Base-by-base conservation (phyloP, 345 rosid species). In the Raphanus sativus region DNA sequence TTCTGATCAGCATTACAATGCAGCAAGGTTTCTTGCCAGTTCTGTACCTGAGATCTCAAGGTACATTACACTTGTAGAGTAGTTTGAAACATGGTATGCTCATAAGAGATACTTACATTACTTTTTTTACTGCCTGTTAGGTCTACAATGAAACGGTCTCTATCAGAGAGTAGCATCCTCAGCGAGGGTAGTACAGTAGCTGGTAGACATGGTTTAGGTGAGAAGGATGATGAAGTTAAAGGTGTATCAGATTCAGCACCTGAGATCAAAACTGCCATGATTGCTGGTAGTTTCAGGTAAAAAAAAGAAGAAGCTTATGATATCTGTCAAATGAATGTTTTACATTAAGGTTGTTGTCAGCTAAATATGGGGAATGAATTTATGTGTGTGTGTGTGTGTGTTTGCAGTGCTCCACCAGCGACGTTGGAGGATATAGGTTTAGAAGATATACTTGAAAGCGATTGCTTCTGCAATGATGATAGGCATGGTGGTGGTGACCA, bases 161-260 rank as follows among this genome's bases (percentile, higher is more conserved):
- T 89, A 59, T 95, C 99, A 38, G 98, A 89, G 63, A 96, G 99
- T 61, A 92, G 87, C 81, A 86, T 95, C 65, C 69, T 77, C 8
- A 65, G 77, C 28, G 93, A 87, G 77, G 82, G 75, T 30, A 88
- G 83, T 68, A 48, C 87, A 52, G 25, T 50, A n/a, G 55, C 67
- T 13, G 58, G 24, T 52, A 83, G 80, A 70, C 86, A 63, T 45
- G 74, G 65, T 76, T 84, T 74, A 72, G 74, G 74, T 59, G 92
- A 74, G 8, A 85, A 74, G n/a, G 74, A 62, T 56, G 82, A 71
- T 62, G 91, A 76, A 69, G 73, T 8, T 21, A 84, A 82, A 59
- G 86, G 85, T 67, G 87, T 85, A 67, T 88, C 91, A 55, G 95
- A 85, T 42, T 88, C 95, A 71, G 82, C 82, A 34, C 88, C 89